A percentile compares a stretch with the other conserved stretches of the same genome.
Conservation (phyloP, 176 grass and related monocot genomes). For the Zea luxurians region DNA sequence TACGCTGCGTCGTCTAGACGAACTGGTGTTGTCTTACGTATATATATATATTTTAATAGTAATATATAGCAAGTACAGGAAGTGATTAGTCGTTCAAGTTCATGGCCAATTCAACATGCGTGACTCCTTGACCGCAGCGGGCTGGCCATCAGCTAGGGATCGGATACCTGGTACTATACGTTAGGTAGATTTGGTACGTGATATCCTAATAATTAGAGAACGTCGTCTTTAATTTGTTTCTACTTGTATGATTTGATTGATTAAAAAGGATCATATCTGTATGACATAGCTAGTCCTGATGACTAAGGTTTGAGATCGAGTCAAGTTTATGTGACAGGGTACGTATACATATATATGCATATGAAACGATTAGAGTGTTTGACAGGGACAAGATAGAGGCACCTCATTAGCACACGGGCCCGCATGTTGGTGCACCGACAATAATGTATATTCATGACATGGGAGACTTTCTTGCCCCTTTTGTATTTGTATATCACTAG, state of each 20-base stretch:
- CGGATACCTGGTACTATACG: not conserved
- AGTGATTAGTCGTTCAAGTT: not conserved
- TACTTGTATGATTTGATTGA: constrained; percentile 6
- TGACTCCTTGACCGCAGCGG: not conserved
- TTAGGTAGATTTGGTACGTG: not conserved
- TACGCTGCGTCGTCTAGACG: not conserved
- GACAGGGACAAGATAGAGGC: not conserved
- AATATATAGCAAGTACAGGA: not conserved
- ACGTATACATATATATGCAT: not conserved
- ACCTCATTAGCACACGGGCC: constrained; percentile 20
- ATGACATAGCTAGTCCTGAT: not conserved
- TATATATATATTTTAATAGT: not conserved
- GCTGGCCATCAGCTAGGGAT: not conserved
- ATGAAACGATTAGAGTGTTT: not conserved
- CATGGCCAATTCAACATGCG: constrained; percentile 17
- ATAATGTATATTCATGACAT: constrained; percentile 46
- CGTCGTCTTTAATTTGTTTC: not conserved
- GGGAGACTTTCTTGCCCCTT: constrained; percentile 22
- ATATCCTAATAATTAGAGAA: constrained; percentile 5
- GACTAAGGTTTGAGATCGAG: constrained; percentile 4
- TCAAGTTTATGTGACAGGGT: constrained; percentile 16
- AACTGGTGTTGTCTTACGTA: not conserved
- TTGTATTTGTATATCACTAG: constrained; percentile 33
- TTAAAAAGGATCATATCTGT: not conserved
- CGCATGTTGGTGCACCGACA: constrained; percentile 57